phyloP scores from a whole-genome alignment of 768 basidiomycete genomes.

The Leccinum boreale region DNA sequence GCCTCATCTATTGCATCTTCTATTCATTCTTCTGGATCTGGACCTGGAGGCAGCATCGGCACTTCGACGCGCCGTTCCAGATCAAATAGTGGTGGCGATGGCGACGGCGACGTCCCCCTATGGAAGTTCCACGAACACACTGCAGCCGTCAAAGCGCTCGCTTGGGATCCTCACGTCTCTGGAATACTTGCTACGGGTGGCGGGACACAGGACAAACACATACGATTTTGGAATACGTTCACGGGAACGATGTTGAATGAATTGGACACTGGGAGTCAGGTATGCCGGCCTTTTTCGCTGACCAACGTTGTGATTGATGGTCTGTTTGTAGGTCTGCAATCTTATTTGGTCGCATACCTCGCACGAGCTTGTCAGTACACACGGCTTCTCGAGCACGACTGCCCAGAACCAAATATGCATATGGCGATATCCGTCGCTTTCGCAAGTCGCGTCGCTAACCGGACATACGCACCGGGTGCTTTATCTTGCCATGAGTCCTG shows the following conservation, averaged over 20 bases:
- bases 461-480: constrained; percentile 95
- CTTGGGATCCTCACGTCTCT: constrained; percentile 94
- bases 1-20: constrained; percentile 27
- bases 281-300: constrained; percentile 25
- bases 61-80: constrained; percentile 21
- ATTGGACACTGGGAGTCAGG: constrained; percentile 95
- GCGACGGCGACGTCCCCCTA: constrained; percentile 59
- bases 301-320: constrained; percentile 3
- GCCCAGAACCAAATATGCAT: constrained; percentile 96
- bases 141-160: constrained; percentile 96
- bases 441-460: constrained; percentile 91
- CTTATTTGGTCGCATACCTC: constrained; percentile 95
- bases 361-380: constrained; percentile 96
- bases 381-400: constrained; percentile 91
- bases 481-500: constrained; percentile 96
- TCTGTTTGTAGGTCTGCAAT: constrained; percentile 79
- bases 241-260: constrained; percentile 83
- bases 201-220: constrained; percentile 98
- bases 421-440: constrained; percentile 90
- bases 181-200: constrained; percentile 93
- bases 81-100: constrained; percentile 27
- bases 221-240: constrained; percentile 93
- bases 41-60: constrained; percentile 27
- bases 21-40: constrained; percentile 26
- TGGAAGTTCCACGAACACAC: constrained; percentile 97